Evolutionary conservation across 805 yeast species (phyloP).

Genomic region (Metschnikowia rubicola): DNA sequence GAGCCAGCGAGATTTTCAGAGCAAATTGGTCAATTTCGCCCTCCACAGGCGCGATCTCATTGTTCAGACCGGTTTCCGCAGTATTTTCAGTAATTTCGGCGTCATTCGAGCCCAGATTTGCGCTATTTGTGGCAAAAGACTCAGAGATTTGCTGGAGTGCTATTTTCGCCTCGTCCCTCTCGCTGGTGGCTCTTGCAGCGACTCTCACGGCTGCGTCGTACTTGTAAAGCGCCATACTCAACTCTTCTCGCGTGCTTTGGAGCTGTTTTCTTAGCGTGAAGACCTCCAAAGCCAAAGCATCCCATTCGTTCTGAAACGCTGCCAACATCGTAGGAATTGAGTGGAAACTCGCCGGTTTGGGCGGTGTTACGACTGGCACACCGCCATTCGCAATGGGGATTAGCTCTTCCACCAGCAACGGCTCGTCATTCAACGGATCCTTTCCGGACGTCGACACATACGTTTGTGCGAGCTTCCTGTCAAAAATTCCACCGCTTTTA

Average conservation of each 20-base stretch:
- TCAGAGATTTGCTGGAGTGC: constrained; percentile 57
- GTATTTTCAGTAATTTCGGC: not conserved
- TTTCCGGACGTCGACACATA: constrained; percentile 62
- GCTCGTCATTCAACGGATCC: constrained; percentile 75
- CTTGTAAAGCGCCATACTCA: constrained; percentile 74
- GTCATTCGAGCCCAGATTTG: not conserved
- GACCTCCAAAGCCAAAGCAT: constrained; percentile 75
- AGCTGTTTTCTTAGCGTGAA: constrained; percentile 74
- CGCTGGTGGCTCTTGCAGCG: constrained; percentile 69
- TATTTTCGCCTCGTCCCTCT: constrained; percentile 67
- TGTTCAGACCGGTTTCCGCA: constrained; percentile 17
- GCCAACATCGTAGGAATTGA: constrained; percentile 79
- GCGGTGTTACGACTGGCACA: constrained; percentile 9
- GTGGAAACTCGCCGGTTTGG: constrained; percentile 45
- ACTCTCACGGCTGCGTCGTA: constrained; percentile 91
- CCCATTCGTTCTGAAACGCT: constrained; percentile 86
- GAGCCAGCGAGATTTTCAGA: constrained; percentile 17
- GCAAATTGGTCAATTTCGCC: not conserved
- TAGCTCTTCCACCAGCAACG: constrained; percentile 56
- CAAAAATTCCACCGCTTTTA: constrained; percentile 68
- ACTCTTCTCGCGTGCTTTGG: constrained; percentile 60
- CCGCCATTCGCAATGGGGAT: constrained; percentile 28
- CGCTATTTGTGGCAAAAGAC: constrained; percentile 7
- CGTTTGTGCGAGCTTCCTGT: constrained; percentile 52
- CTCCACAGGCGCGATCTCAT: not conserved